Evolutionary conservation across 257 asterid genomes (phyloP), one percentile per base, ranked within the genome.

Genomic region (Scutellaria barbata): DNA sequence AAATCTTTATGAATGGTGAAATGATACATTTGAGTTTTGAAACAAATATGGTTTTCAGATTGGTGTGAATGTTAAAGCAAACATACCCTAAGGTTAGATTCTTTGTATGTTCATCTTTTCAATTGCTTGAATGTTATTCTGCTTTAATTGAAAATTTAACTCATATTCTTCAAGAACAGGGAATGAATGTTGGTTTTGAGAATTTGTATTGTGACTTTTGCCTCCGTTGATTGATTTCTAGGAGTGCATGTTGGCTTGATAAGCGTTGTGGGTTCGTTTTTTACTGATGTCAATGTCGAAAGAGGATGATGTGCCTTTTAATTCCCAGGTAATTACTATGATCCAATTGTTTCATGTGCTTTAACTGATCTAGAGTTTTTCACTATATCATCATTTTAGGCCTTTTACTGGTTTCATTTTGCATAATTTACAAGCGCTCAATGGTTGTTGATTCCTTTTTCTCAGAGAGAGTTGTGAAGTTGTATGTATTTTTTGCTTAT

Each of bases 321-420:
- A 77, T 30, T 58, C 88, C 33, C 83, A 89, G 95, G 97, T 91
- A 79, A 71, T 65, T 22, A 22, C 11, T 16, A 9, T 39, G 20
- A 10, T 66, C n/a, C n/a, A 3, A 13, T 43, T 10, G 10, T 47
- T 43, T 63, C 74, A 43, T 42, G 46, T 60, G 25, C 18, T 52
- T 48, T 67, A 13, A 13, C 22, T 5, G 17, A 17, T 11, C 16
- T 53, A 56, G 20, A 4, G 59, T 40, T 55, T 10, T 16, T 11
- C 20, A 33, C 8, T 37, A 48, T 13, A 42, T 41, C 13, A 14
- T 67, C 2, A 14, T 55, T 52, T 77, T 33, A 10, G 12, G 2
- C 59, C 42, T 56, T 55, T 63, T 65, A 25, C 14, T n/a, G 51
- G 30, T 79, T 12, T 37, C 10, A 22, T 57, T 43, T 18, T 68